Base-by-base conservation (phyloP, 2,329 filamentous ascomycete species). In the Penicillium sp. region DNA sequence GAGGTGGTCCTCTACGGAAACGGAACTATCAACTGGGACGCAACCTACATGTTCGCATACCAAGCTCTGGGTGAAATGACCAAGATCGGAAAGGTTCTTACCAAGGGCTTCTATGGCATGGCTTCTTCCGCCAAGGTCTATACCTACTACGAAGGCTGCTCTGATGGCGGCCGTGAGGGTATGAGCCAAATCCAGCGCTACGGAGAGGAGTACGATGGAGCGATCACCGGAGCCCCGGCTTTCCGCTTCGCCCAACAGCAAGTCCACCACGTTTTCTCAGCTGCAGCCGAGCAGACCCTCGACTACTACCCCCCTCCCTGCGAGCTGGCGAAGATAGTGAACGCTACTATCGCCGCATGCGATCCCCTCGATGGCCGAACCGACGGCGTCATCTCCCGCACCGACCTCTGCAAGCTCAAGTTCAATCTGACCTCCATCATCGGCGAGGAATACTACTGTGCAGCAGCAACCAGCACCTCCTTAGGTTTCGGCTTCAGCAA, bases 111-210 rank as follows among this genome's bases (percentile, higher is more conserved):
- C 59, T 76, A 72, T 58, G 63, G 61, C 34, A 45, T 60, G 41
- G 49, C 54, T n/a, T 45, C 52, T 32, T 48, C 48, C 33, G 43
- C 53, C 22, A 67, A 64, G 51, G 17, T 67, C 42, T 67, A 67
- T 47, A 65, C 75, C 4, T 79, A 79, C 64, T 80, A 75, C 55
- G 71, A 77, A 53, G 77, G 75, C 3, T 80, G 77, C 61, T 78
- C 75, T 12, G 76, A 79, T 45, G 77, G 77, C 19, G 77, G 75
- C 1, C 70, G 76, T 37, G 73, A 78, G 62, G 76, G 74, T n/a
- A 72, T 72, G 71, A 71, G 67, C 49, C 76, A 78, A 60, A 65
- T 76, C 2, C 77, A 80, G 59, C 72, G 75, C 15, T 79, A 70
- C 56, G 63, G 61, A 7, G 72, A 72, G 8, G 69, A 74, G 42